These are phyloP conservation scores for Pichia membranifaciens DNA, from an alignment of 805 yeast genomes.

Conservation along the genomic window DNA sequence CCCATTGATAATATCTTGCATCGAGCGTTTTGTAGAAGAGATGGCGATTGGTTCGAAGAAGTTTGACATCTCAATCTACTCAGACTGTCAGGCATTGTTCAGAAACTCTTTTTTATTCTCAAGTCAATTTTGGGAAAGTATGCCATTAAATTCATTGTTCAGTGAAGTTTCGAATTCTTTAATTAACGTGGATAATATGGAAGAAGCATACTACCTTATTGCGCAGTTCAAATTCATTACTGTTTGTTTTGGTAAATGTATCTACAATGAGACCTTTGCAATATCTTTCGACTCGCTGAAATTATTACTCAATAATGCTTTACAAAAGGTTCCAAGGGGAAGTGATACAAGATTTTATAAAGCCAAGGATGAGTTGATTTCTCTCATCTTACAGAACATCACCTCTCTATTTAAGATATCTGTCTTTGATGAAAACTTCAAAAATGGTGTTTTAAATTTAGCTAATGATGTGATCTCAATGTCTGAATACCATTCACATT, in stretches of 20 bases:
- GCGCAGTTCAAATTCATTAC: constrained; percentile 24
- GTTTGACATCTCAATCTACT: constrained; percentile 15
- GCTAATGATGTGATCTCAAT: constrained; percentile 13
- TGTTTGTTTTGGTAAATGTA: constrained; percentile 20
- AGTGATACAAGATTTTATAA: constrained; percentile 37
- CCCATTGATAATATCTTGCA: constrained; percentile 17
- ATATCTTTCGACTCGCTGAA: constrained; percentile 20
- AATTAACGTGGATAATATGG: constrained; percentile 14
- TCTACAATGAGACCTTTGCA: constrained; percentile 22
- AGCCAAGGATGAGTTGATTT: constrained; percentile 35
- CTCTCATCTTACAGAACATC: constrained; percentile 22
- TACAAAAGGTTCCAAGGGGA: constrained; percentile 19
- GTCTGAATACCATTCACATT: constrained; percentile 19
- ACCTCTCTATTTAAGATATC: constrained; percentile 16
- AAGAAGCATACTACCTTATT: constrained; percentile 19
- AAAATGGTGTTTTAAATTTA: constrained; percentile 10
- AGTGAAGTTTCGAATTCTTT: constrained; percentile 15
- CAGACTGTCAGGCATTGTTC: constrained; percentile 20
- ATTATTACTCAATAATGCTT: constrained; percentile 17
- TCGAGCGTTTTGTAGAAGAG: constrained; percentile 23
- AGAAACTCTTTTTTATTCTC: constrained; percentile 18
- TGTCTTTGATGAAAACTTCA: constrained; percentile 3
- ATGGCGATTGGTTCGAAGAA: constrained; percentile 20
- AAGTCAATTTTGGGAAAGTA: constrained; percentile 24
- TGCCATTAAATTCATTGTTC: constrained; percentile 21